Base-by-base conservation (phyloP, 352 stramenopile genomes). In the Phytophthora vignae region DNA sequence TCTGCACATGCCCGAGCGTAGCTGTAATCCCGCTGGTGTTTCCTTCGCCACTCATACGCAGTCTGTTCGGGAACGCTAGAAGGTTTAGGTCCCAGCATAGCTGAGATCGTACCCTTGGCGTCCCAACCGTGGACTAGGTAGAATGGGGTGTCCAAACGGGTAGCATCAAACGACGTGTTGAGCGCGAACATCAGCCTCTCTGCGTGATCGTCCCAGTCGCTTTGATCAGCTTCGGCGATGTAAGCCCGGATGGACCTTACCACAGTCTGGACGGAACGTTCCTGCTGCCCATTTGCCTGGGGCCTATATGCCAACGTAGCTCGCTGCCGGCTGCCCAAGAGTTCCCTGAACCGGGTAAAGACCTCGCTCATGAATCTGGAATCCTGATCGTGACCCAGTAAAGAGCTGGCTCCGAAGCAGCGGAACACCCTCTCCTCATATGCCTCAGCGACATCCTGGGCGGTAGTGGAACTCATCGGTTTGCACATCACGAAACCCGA, bases 1-100 rank as follows among this genome's bases (percentile, higher is more conserved):
- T 56, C 10, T 5, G 57, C 57, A 33, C 46, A 65, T 5, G 46
- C 58, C 3, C 38, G 58, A 50, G 27, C 58, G n/a, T 57, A 65
- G 31, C 58, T 65, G 29, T 65, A 65, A 10, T 65, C 44, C 15
- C 58, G n/a, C 14, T 57, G 58, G 6, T 57, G 15, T 33, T 65
- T 65, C 2, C 58, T 27, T 5, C 58, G 29, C 58, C 58, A 65
- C 27, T 65, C 48, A 17, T 65, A 65, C 1, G 27, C 46, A 15
- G 48, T 52, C 4, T 31, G 38, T 42, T 52, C 46, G 27, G 11
- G 8, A 3, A 58, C 3, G 14, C 29, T 40, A 1, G 58, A 57
- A 0, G 46, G 42, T 17, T 44, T 54, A 36, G 55, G 27, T 7
- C 27, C 27, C 27, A 31, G 27, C 27, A 31, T 31, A 31, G 40